Conservation (phyloP, 2,329 filamentous ascomycete genomes). For the Colletotrichum lindemuthianum region DNA sequence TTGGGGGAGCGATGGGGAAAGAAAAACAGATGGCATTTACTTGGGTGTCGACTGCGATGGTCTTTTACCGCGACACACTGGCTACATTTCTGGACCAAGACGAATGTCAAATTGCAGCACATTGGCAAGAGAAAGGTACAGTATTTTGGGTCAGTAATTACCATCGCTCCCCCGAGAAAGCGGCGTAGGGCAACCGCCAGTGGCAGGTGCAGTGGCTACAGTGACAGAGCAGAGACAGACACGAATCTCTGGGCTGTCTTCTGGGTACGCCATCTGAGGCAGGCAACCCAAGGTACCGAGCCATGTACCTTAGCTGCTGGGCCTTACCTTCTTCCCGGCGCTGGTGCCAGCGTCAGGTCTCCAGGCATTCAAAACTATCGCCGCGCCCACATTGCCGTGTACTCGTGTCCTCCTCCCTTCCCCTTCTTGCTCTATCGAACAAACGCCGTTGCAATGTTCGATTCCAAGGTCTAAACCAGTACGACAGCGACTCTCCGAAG, state of each 20-base stretch:
- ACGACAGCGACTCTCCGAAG: conserved; percentile 64
- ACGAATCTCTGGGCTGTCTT: neutral
- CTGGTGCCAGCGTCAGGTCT: neutral
- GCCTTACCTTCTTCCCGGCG: conserved; percentile 1
- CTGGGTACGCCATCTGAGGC: neutral
- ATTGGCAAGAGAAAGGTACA: neutral
- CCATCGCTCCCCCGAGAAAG: neutral
- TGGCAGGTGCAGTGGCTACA: neutral
- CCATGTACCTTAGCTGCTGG: neutral
- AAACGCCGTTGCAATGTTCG: conserved; percentile 64
- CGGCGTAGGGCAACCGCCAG: neutral
- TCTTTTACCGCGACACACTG: no score
- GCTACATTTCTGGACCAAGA: no score
- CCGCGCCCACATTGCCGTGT: conserved; percentile 41
- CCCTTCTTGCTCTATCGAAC: conserved; percentile 56
- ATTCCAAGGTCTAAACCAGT: conserved; percentile 60
- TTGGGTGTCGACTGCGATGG: neutral
- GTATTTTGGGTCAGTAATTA: neutral
- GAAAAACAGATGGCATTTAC: conserved; percentile 2
- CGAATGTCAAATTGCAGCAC: no score
- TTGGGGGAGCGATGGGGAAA: neutral
- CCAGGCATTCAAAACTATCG: conserved; percentile 48
- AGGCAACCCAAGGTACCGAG: neutral
- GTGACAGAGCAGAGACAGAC: neutral
- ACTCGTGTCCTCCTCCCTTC: conserved; percentile 46